Evolutionary conservation across 805 yeast genomes (phyloP), one percentile per base, ranked within the genome.

Genomic region (Priceomyces fermenticarens): DNA sequence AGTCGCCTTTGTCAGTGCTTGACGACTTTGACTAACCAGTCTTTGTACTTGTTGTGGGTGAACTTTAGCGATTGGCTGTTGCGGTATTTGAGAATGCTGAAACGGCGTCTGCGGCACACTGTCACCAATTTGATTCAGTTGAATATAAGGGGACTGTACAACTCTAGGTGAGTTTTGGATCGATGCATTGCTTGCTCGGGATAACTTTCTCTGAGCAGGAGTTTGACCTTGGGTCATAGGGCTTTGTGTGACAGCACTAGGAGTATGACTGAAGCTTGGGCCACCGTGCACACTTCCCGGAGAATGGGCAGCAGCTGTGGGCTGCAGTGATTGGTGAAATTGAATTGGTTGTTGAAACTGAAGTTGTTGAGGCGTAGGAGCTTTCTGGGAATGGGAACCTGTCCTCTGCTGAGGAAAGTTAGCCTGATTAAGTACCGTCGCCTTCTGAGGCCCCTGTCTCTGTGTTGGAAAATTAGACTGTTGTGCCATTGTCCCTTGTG

Each of bases 141-240:
- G 56, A 27, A 57, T 15, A 42, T 52, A 60, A 10, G 71, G 72
- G 1, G 70, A 59, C 40, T 62, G 66, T 2, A 47, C 46, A 16
- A 52, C 35, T 6, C 50, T 54, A 3, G 72, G 72, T 3, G 72
- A 65, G 35, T 63, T 61, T 20, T 52, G 49, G 30, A 51, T 55
- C 1, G 67, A 59, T 11, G 49, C 39, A 30, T 45, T 52, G 35
- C 64, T 60, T 7, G 53, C 53, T 27, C 55, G 54, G 25, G 69
- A 58, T 30, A 52, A 28, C 38, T 61, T 60, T 15, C 63, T 39
- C 44, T 53, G 63, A 35, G 46, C 58, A 7, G 56, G 66, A n/a
- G 55, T 51, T 16, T 10, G 20, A 9, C 17, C 35, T 38, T 43
- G 60, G 15, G 58, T 43, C 20, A 52, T 49, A 0, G 71, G 70